Percentiles rank a stretch among this genome's conserved stretches.
phyloP scores from a whole-genome alignment of 2,329 filamentous ascomycete genomes.

The Paecilomyces niveus region DNA sequence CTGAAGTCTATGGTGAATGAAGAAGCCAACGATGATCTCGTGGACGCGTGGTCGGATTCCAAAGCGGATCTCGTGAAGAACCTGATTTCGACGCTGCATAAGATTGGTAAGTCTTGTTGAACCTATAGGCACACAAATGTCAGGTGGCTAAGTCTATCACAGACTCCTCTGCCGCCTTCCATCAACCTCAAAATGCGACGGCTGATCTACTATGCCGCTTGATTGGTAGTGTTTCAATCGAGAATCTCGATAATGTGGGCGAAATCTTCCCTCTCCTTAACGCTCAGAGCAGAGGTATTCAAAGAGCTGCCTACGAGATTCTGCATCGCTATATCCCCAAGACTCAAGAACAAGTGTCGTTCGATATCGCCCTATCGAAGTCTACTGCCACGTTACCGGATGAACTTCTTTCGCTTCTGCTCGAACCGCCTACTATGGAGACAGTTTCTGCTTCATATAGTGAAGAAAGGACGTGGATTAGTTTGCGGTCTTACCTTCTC shows the following conservation, averaged over 20 bases:
- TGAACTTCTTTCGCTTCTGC: constrained; percentile 74
- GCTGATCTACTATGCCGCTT: constrained; percentile 67
- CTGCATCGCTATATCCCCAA: constrained; percentile 73
- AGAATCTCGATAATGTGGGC: constrained; percentile 55
- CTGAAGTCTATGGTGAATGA: constrained; percentile 53
- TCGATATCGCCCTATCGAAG: constrained; percentile 58
- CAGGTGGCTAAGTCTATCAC: constrained; percentile 6
- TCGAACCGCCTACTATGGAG: constrained; percentile 69
- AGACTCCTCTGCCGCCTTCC: constrained; percentile 45
- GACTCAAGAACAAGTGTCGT: constrained; percentile 71
- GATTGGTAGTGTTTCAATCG: constrained; percentile 56
- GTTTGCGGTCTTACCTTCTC: constrained; percentile 72
- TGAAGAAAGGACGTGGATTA: constrained; percentile 57
- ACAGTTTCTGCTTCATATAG: constrained; percentile 59
- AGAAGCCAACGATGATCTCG: constrained; percentile 78
- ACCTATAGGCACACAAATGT: neutral
- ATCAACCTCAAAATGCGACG: constrained; percentile 66
- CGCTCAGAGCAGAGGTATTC: constrained; percentile 66
- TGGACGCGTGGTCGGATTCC: constrained; percentile 62
- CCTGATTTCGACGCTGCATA: constrained; percentile 35
- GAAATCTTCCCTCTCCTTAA: constrained; percentile 71
- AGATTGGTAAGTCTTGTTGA: constrained; percentile 29
- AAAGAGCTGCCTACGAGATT: constrained; percentile 72
- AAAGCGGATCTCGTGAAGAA: constrained; percentile 53
- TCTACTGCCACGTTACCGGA: constrained; percentile 64